Conservation (phyloP, 768 basidiomycete genomes). For the Harrya chromipes region DNA sequence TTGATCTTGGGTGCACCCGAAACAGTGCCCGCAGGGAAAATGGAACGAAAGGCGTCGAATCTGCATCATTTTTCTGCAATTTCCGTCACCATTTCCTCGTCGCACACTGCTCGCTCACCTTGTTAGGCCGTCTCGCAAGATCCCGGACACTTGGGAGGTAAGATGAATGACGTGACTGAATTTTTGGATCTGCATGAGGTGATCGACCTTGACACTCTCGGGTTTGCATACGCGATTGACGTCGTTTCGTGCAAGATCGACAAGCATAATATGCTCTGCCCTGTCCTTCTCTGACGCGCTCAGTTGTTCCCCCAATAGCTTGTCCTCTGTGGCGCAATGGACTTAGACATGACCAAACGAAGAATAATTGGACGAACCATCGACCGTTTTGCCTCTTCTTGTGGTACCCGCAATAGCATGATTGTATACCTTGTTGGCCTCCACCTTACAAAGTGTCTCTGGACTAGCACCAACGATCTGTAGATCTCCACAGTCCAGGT, state of each 20-base stretch:
- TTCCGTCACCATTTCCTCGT: conserved; percentile 1
- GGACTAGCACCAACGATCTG: conserved; percentile 98
- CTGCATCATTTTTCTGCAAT: conserved; percentile 37
- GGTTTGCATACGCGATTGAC: conserved; percentile 97
- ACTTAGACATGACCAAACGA: conserved; percentile 4
- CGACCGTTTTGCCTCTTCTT: conserved; percentile 76
- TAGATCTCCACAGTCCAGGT: conserved; percentile 87
- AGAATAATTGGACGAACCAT: conserved; percentile 54
- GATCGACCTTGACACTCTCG: conserved; percentile 92
- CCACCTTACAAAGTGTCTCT: conserved; percentile 95
- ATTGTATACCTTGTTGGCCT: conserved; percentile 88
- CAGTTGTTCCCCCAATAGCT: conserved; percentile 67
- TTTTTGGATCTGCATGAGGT: conserved; percentile 89
- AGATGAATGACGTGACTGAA: conserved; percentile 98
- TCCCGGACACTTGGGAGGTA: conserved; percentile 92
- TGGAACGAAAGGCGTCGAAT: conserved; percentile 98
- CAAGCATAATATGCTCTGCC: conserved; percentile 98
- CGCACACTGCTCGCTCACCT: conserved; percentile 47
- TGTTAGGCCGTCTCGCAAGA: conserved; percentile 74
- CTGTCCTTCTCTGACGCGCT: conserved; percentile 89
- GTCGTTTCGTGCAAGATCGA: conserved; percentile 96
- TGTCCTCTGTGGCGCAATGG: conserved; percentile 71
- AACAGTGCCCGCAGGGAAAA: conserved; percentile 98
- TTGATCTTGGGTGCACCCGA: conserved; percentile 99
- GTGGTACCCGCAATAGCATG: conserved; percentile 98